Conservation (phyloP, 2,329 filamentous ascomycete genomes). For the Talaromyces verruculosus region DNA sequence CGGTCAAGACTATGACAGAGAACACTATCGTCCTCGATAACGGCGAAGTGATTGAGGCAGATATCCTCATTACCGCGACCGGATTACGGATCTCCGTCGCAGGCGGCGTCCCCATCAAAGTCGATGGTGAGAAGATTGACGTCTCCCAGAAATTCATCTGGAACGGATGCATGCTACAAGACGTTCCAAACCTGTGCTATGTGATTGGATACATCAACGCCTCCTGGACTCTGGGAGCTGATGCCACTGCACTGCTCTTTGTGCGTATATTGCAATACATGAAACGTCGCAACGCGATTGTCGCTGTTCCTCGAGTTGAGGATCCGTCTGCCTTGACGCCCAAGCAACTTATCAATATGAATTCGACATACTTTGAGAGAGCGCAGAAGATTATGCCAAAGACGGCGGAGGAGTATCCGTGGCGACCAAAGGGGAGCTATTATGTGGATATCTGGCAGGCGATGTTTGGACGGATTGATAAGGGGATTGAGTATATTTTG, state of each 20-base stretch:
- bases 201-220: constrained; percentile 48
- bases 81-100: constrained; percentile 45
- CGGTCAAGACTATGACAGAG: constrained; percentile 52
- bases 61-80: constrained; percentile 48
- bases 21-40: constrained; percentile 52
- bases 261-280: constrained; percentile 38
- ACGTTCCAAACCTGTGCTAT: constrained; percentile 45
- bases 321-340: constrained; percentile 25
- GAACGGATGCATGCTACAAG: constrained; percentile 48
- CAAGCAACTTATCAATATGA: constrained; percentile 36
- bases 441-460: constrained; percentile 42
- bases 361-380: constrained; percentile 43
- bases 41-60: constrained; percentile 42
- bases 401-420: constrained; percentile 42
- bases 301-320: constrained; percentile 34
- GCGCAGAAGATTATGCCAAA: constrained; percentile 38
- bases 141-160: constrained; percentile 42
- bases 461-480: constrained; percentile 37
- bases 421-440: constrained; percentile 42
- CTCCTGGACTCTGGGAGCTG: constrained; percentile 48
- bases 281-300: constrained; percentile 28
- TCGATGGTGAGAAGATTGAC: constrained; percentile 40
- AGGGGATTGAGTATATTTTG: constrained; percentile 33
- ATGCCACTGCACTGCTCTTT: constrained; percentile 44
- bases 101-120: constrained; percentile 36